Base-by-base conservation (phyloP, 192 early-diverging fungal genomes). In the Coemansia sp. region DNA sequence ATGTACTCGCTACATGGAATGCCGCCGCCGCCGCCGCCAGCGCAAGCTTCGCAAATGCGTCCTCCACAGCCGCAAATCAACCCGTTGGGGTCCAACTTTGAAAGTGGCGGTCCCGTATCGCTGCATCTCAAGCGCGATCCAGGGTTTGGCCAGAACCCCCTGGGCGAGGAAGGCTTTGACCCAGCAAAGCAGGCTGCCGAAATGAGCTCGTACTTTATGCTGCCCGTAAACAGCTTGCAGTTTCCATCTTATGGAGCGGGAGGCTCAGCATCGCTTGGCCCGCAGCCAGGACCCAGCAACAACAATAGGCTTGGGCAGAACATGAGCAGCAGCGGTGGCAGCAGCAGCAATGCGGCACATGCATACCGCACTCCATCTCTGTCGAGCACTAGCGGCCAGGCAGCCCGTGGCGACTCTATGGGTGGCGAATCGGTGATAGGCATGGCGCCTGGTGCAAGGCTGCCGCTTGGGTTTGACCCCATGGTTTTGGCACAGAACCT, bases 111-210 rank as follows among this genome's bases (percentile, higher is more conserved):
- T 3, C 74, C 74, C 0, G 66, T 66, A 3, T 79, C 76, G 31
- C 39, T 67, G 20, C 70, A 69, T n/a, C 51, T 79, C 30, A 79
- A 79, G 50, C 69, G 69, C 51, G 76, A 79, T 44, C 76, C 76
- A 3, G 62, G 76, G 0, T 79, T 79, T 40, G 76, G 65, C 4
- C 47, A 64, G 16, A 41, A 69, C 40, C 53, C 50, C 3, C 41
- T 61, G 59, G 70, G 60, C 30, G 69, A 71, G 12, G 43, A 44
- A 31, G 62, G 66, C 62, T 71, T 60, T 28, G 76, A 79, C 43
- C 69, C 64, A 4, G 60, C 61, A 5, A 79, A 79, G 55, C 65
- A 68, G 51, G 76, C 76, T 0, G 47, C 60, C 41, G 76, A 71
- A 32, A 56, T 68, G 65, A 71, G 70, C 51, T 49, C 61, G 41